These are phyloP conservation scores for Plectosphaerella sp. DNA, from an alignment of 2,329 filamentous ascomycete species.

Conservation along the genomic window DNA sequence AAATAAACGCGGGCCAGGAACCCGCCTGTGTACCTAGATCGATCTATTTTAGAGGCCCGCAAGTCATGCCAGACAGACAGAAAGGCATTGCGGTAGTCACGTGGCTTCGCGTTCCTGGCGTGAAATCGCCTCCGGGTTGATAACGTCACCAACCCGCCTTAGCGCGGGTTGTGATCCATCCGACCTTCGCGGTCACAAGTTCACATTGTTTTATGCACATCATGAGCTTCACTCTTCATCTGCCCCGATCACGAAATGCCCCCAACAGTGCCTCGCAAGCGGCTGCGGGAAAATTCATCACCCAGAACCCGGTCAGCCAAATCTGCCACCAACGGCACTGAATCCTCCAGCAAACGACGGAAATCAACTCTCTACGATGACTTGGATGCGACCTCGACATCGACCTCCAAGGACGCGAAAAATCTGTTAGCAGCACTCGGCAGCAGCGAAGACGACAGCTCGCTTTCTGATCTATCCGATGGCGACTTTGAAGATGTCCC, in stretches of 20 bases:
- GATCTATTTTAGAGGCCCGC: too few relatives aligned
- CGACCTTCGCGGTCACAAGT: too few relatives aligned
- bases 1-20: too few relatives aligned
- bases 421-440: slow-evolving; percentile 38
- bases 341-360: slow-evolving; percentile 24
- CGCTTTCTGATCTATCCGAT: slow-evolving; percentile 51
- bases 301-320: slow-evolving; percentile 11
- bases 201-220: neutral
- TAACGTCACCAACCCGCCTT: slow-evolving; percentile 1
- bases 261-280: slow-evolving; percentile 64
- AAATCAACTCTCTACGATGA: slow-evolving; percentile 59
- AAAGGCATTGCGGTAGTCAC: slow-evolving; percentile 10
- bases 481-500: slow-evolving; percentile 47
- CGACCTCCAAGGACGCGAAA: slow-evolving; percentile 36
- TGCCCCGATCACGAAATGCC: slow-evolving; percentile 47
- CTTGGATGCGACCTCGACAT: slow-evolving; percentile 46
- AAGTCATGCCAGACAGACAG: too few relatives aligned
- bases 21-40: too few relatives aligned
- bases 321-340: slow-evolving; percentile 3
- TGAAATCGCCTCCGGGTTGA: neutral
- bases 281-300: slow-evolving; percentile 38
- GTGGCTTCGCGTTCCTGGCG: slow-evolving; percentile 22
- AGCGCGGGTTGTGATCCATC: neutral
- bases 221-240: neutral
- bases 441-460: slow-evolving; percentile 40